phyloP scores from a whole-genome alignment of 495 filamentous ascomycete genomes.

The Daldinia concentrica region DNA sequence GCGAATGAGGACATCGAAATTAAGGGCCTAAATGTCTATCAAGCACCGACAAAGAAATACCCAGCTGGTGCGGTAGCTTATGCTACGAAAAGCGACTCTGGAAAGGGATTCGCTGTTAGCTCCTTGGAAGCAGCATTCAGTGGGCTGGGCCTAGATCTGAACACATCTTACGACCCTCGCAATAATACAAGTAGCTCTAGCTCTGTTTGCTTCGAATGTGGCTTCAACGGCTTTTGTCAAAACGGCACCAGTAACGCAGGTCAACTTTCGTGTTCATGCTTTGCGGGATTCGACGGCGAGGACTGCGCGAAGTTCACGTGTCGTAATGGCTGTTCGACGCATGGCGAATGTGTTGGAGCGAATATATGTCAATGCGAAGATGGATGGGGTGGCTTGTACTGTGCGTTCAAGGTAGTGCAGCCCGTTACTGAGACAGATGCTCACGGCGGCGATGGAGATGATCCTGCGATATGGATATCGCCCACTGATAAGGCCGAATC shows the following conservation, averaged over 20 bases:
- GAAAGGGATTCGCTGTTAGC: constrained; percentile 42
- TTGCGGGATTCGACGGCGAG: constrained; percentile 40
- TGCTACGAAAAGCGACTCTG: constrained; percentile 31
- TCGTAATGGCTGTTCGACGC: constrained; percentile 43
- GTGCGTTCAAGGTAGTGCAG: constrained; percentile 45
- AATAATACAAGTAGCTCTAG: constrained; percentile 15
- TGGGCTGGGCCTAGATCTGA: constrained; percentile 31
- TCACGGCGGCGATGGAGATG: constrained; percentile 48
- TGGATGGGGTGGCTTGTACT: constrained; percentile 48
- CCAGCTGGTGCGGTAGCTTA: constrained; percentile 39
- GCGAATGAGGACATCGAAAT: constrained; percentile 41
- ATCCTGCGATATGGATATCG: constrained; percentile 52
- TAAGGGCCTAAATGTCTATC: constrained; percentile 44
- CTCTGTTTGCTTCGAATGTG: constrained; percentile 26
- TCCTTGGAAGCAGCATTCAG: constrained; percentile 35
- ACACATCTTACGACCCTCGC: constrained; percentile 43
- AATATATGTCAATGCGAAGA: constrained; percentile 44
- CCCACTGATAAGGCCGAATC: constrained; percentile 39
- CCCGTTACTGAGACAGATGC: constrained; percentile 47
- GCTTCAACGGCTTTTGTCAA: constrained; percentile 41
- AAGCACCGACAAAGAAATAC: constrained; percentile 36
- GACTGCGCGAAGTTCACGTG: constrained; percentile 42
- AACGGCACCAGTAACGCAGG: background rate
- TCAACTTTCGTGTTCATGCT: constrained; percentile 40
- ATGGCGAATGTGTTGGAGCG: constrained; percentile 45